Evolutionary conservation across 495 filamentous ascomycete genomes (phyloP), one percentile per base, ranked within the genome.

Genomic region (Immersiella caudata): DNA sequence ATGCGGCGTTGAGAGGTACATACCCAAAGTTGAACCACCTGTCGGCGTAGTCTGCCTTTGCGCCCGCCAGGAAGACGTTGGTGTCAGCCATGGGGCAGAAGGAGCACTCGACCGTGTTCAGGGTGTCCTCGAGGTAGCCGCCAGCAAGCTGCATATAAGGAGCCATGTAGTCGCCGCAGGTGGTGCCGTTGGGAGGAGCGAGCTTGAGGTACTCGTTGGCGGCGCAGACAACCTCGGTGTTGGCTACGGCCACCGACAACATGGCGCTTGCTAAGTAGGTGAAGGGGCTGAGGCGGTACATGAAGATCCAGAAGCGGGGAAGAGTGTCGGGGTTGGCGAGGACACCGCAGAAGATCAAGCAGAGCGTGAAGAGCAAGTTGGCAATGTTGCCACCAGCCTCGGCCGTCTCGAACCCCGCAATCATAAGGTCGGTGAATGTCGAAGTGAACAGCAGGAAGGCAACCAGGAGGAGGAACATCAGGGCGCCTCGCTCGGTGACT

Each of bases 251-350:
- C 0, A 81, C 82, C 0, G 88, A 84, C n/a, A 93, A 70, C 74
- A 93, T 85, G 18, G 83, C 85, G 29, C 80, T 82, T 7, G 93
- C 85, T 0, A 91, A 77, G 69, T 93, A 93, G 0, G 88, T 90
- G 65, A 93, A 88, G 6, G 92, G 91, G 6, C 88, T 91, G 60
- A 91, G 80, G 27, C 88, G 88, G 75, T 93, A 92, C 89, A 93
- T 91, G 81, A 93, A 93, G 69, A 91, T 91, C 91, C 91, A 95
- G 81, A 93, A 93, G 11, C 85, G 75, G 11, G 90, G 90, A 27
- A 93, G 77, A 1, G 77, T 80, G 2, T 77, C 70, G 2, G 91
- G 89, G 36, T 74, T 82, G 62, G 89, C 87, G 67, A 94, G 85
- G 57, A 94, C 90, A 82, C 89, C 88, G 71, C 87, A 90, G 82